These are phyloP conservation scores for Dendrobium officinale DNA, from an alignment of 106 monocot species.

Conservation along the genomic window DNA sequence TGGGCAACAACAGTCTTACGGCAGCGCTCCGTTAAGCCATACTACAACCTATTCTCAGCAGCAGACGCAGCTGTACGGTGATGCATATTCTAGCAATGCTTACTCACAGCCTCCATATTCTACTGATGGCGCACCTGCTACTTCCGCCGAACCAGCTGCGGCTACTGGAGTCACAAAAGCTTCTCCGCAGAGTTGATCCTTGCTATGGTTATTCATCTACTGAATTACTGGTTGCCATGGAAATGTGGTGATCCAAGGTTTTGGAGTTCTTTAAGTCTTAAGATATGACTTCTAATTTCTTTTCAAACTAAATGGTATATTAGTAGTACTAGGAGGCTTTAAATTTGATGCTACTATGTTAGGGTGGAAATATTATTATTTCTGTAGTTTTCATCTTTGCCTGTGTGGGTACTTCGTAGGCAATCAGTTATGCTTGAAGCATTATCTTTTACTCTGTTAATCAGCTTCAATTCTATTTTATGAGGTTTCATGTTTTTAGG, in stretches of 20 bases:
- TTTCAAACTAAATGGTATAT: background rate
- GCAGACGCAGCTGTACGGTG: background rate
- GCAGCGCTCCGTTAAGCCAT: background rate
- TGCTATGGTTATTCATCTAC: background rate
- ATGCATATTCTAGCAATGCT: background rate
- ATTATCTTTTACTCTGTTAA: too few species aligned
- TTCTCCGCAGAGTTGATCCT: background rate
- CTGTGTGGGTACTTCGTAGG: too few species aligned
- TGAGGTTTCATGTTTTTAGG: too few species aligned
- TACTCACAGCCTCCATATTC: constrained; percentile 7
- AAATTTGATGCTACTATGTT: background rate
- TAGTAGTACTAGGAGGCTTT: background rate
- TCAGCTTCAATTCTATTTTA: too few species aligned
- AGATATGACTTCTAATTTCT: background rate
- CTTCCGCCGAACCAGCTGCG: background rate
- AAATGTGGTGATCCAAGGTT: background rate
- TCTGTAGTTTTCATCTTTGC: too few species aligned
- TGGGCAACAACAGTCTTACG: constrained; percentile 1
- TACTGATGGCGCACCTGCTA: background rate
- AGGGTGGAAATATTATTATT: too few species aligned
- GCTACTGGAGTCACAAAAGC: background rate
- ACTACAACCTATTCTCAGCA: background rate
- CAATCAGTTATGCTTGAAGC: too few species aligned
- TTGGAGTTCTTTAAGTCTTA: background rate
- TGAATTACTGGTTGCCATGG: background rate